Percentiles rank a stretch among this genome's conserved stretches.
These are phyloP conservation scores for Amaranthus cruentus DNA, from an alignment of 148 eudicot genomes.

Conservation along the genomic window DNA sequence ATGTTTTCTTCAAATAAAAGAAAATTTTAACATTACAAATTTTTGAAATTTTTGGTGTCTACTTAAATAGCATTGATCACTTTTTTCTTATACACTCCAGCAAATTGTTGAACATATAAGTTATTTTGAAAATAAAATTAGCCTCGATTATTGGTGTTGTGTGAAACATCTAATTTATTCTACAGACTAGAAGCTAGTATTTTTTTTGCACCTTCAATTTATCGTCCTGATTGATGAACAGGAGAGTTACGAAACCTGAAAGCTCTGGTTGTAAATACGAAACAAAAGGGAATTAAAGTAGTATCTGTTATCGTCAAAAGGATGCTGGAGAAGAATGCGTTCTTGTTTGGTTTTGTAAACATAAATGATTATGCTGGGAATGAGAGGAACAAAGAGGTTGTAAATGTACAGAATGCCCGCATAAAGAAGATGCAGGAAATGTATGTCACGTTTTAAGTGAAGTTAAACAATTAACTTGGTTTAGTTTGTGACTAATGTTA, in stretches of 20 bases:
- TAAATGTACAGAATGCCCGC: constrained; percentile 56
- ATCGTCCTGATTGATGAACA: constrained; percentile 26
- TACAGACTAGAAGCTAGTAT: not conserved
- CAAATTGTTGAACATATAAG: not conserved
- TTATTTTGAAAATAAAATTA: not conserved
- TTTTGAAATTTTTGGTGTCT: no score
- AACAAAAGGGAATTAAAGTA: constrained; percentile 39
- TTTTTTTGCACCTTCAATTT: not conserved
- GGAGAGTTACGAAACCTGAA: constrained; percentile 58
- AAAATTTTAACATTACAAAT: no score
- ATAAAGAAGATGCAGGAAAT: constrained; percentile 51
- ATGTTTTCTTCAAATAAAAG: no score
- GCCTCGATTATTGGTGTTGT: not conserved
- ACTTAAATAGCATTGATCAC: no score
- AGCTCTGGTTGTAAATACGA: constrained; percentile 54
- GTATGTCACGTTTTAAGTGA: constrained; percentile 30
- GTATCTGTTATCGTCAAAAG: constrained; percentile 47
- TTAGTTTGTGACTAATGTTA: constrained; percentile 5
- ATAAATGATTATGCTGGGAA: constrained; percentile 52
- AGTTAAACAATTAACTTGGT: not conserved
- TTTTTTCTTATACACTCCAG: not conserved
- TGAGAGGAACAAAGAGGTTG: constrained; percentile 59
- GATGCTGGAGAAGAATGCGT: constrained; percentile 67
- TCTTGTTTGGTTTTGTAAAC: constrained; percentile 64
- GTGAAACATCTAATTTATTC: not conserved